Evolutionary conservation across 345 rosid species (phyloP).

Genomic region (Eucalyptus albens): DNA sequence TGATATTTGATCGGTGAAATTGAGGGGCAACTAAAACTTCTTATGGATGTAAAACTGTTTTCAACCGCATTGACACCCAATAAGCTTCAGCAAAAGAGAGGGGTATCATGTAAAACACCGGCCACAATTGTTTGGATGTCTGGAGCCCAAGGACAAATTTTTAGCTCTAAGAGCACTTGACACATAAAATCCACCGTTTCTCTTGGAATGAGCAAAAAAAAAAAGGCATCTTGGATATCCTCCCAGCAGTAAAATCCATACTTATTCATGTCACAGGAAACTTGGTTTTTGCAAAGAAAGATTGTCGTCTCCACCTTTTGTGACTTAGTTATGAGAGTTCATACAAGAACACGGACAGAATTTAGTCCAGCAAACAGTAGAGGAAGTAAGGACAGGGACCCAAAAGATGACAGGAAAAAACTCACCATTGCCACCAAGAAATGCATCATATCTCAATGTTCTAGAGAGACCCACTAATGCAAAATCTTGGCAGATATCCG

Average conservation of each 20-base stretch:
- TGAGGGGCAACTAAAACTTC: too few species aligned
- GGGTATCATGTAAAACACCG: not conserved
- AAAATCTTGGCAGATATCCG: not conserved
- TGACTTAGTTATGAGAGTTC: not conserved
- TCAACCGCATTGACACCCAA: too few species aligned
- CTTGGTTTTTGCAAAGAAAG: not conserved
- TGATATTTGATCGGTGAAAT: slow-evolving; percentile 21
- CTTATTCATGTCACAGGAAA: not conserved
- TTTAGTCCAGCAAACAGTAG: not conserved
- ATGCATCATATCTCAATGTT: not conserved
- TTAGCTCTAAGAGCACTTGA: not conserved
- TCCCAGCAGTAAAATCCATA: not conserved
- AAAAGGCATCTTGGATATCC: not conserved
- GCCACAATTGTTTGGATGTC: not conserved
- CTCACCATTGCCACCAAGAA: not conserved
- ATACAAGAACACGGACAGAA: not conserved
- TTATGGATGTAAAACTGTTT: too few species aligned
- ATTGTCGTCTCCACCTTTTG: not conserved
- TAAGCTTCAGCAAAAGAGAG: slow-evolving; percentile 24
- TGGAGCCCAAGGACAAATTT: not conserved
- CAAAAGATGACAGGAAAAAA: not conserved
- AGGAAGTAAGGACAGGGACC: not conserved
- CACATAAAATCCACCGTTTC: not conserved
- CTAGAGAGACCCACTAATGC: not conserved
- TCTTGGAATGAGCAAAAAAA: not conserved